Evolutionary conservation across 2,329 filamentous ascomycete genomes (phyloP).

Genomic region (Akanthomyces muscarius): DNA sequence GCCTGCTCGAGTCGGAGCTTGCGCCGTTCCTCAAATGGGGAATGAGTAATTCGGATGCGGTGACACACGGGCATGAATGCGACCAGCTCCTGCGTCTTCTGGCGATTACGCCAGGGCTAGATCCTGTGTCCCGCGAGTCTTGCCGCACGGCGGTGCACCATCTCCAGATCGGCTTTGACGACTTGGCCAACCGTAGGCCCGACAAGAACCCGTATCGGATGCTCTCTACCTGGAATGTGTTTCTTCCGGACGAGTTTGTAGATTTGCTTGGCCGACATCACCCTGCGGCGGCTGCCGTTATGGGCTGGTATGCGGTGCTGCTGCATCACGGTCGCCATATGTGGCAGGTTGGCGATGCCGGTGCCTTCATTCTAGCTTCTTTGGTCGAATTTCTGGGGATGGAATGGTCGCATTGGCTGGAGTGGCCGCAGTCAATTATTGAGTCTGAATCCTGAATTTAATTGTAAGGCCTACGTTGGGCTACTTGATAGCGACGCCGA

Average conservation of each 20-base stretch:
- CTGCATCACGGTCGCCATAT: conserved; percentile 2
- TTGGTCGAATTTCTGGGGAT: not conserved
- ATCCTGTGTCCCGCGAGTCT: not conserved
- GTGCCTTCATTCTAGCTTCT: not conserved
- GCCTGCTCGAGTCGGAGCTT: not conserved
- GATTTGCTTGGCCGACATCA: not conserved
- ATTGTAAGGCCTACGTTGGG: not conserved
- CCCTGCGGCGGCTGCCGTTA: not conserved
- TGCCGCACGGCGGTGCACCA: not conserved
- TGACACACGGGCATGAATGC: not conserved
- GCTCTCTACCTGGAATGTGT: not conserved
- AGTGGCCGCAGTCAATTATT: not conserved
- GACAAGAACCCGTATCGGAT: conserved; percentile 7
- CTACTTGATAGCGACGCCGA: too few species aligned
- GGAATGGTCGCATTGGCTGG: conserved; percentile 5
- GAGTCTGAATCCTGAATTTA: not conserved
- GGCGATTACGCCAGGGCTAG: not conserved
- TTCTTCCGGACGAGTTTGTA: not conserved
- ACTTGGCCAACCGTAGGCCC: not conserved
- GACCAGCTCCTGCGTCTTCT: conserved; percentile 5
- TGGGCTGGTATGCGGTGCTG: conserved; percentile 10
- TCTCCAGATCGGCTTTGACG: conserved; percentile 6
- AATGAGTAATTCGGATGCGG: too few species aligned
- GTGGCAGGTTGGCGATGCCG: conserved; percentile 14
- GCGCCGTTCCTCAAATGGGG: not conserved